phyloP scores from a whole-genome alignment of 331 rosid genomes.

The Erythrophleum ivorense region DNA sequence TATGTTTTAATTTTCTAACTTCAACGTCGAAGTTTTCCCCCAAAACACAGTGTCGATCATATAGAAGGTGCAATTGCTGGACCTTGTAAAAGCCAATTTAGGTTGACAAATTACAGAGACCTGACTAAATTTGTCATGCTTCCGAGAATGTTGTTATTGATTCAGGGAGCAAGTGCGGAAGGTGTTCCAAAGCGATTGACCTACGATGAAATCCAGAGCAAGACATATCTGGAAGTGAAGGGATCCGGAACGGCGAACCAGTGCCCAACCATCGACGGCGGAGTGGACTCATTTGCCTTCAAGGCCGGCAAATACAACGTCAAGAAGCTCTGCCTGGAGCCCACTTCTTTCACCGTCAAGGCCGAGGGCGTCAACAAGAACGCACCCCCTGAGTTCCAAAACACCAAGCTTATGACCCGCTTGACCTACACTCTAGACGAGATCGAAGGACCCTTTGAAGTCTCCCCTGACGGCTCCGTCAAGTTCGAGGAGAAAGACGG shows the following conservation, averaged over 20 bases:
- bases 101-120: background rate
- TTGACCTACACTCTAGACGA: constrained; percentile 95
- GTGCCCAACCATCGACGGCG: constrained; percentile 94
- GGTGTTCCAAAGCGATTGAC: constrained; percentile 89
- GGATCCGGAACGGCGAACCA: constrained; percentile 98
- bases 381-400: constrained; percentile 82
- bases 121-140: background rate
- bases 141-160: constrained; percentile 1
- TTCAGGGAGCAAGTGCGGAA: constrained; percentile 94
- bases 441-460: constrained; percentile 95
- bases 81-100: background rate
- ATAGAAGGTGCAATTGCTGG: background rate
- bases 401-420: constrained; percentile 99
- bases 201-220: constrained; percentile 93
- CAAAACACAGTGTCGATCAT: background rate
- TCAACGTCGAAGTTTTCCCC: background rate
- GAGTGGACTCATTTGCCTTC: constrained; percentile 75
- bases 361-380: constrained; percentile 87
- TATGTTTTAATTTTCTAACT: background rate
- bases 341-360: constrained; percentile 95
- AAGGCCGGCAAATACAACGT: constrained; percentile 83
- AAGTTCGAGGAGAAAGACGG: constrained; percentile 97
- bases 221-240: constrained; percentile 90
- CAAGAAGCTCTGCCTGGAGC: constrained; percentile 88
- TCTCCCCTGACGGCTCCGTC: constrained; percentile 66